A percentile compares a stretch with the other conserved stretches of the same genome.
phyloP scores from a whole-genome alignment of 257 asterid species.

The Penstemon eatonii region DNA sequence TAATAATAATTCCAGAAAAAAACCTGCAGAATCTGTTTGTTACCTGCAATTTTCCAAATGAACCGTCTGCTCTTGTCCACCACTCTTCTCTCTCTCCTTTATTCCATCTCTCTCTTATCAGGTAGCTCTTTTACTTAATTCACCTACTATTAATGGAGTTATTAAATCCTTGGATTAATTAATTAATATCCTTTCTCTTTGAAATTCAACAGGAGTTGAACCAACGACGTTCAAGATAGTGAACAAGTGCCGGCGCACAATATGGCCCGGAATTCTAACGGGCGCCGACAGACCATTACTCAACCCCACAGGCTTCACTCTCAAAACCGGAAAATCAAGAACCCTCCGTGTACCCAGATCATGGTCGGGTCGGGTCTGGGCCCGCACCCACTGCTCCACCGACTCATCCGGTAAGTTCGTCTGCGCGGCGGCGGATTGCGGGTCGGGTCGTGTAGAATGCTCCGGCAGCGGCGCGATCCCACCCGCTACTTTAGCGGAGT shows the following conservation, averaged over 20 bases:
- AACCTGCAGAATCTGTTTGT: slow-evolving; percentile 13
- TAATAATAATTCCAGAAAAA: not conserved
- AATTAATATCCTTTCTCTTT: slow-evolving; percentile 14
- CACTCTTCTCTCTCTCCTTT: slow-evolving; percentile 37
- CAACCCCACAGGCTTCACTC: slow-evolving; percentile 71
- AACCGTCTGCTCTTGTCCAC: slow-evolving; percentile 38
- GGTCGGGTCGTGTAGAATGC: slow-evolving; percentile 75
- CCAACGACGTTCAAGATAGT: slow-evolving; percentile 81
- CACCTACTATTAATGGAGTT: no score
- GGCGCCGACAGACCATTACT: slow-evolving; percentile 71
- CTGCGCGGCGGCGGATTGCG: slow-evolving; percentile 89
- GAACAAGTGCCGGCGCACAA: slow-evolving; percentile 78
- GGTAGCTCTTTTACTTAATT: slow-evolving; percentile 28
- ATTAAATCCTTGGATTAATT: slow-evolving; percentile 3
- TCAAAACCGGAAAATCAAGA: slow-evolving; percentile 60
- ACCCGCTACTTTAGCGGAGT: slow-evolving; percentile 94
- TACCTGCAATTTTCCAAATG: slow-evolving; percentile 30
- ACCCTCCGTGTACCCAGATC: slow-evolving; percentile 66
- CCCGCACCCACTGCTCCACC: slow-evolving; percentile 71
- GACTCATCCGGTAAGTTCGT: slow-evolving; percentile 54
- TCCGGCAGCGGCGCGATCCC: slow-evolving; percentile 85
- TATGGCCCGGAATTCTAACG: slow-evolving; percentile 94
- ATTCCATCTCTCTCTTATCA: slow-evolving; percentile 44
- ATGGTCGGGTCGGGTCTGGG: slow-evolving; percentile 97
- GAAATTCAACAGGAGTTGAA: slow-evolving; percentile 45